Base-by-base conservation (phyloP, 805 yeast species). In the Wickerhamomyces hampshirensis region DNA sequence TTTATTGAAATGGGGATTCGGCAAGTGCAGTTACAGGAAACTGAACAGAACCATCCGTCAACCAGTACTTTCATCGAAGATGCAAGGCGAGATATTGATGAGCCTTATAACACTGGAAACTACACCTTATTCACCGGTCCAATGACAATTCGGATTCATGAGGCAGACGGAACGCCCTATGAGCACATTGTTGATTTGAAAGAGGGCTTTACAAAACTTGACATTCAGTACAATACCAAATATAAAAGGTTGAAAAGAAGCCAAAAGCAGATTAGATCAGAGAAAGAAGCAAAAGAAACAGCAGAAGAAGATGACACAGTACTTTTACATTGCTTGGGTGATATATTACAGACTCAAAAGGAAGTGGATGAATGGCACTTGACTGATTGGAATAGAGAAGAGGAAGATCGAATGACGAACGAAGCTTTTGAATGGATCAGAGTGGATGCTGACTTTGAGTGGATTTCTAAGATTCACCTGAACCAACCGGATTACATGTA, bases 351-450 rank as follows among this genome's bases (percentile, higher is more conserved):
- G 38, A 51, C 75, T 2, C 71, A 75, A 1, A 56, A 63, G 6
- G 96, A 89, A 6, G 63, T 80, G 33, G 62, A 60, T 9, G 71
- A 73, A 23, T 91, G 98, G 98, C 68, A 69, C 12, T 65, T 87
- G 9, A 68, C 73, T 2, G 95, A 86, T 29, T 78, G 85, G 75
- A 65, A 73, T 11, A 71, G 71, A 31, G 80, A 79, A 21, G 88
- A 81, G 34, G 89, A 80, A 40, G 88, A 80, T 28, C 64, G 65
- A 28, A 68, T 76, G 65, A 68, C 75, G 16, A 78, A 76, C 49
- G 97, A 91, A 50, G 96, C 96, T 0, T 93, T 88, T 60, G 98
- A 93, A 52, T 93, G 99, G 99, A 71, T 93, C 26, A 70, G 99
- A 49, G 85, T 91, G n/a, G 99, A 93, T 62, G 89, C 97, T 0